Base-by-base conservation (phyloP, 306 rosid genomes). In the Begonia peltatifolia region DNA sequence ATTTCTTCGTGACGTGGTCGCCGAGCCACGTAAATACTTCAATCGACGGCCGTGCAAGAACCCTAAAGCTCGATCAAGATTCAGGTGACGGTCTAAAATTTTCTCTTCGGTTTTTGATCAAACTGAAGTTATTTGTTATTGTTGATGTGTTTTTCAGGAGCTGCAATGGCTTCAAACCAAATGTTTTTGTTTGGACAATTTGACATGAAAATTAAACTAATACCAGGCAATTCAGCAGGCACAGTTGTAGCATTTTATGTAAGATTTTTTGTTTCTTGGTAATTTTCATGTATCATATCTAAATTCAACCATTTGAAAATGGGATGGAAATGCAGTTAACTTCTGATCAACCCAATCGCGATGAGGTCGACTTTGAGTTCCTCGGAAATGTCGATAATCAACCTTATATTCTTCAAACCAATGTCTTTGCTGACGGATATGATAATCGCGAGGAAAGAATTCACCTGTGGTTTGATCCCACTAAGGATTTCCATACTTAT, bases 381-480 rank as follows among this genome's bases (percentile, higher is more conserved):
- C 87, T 85, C 50, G 97, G 97, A 4, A 89, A 85, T 30, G 82
- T 82, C 41, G 67, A 65, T 6, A 95, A 87, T 47, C 62, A 80
- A 66, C 87, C 94, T 54, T 85, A 76, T 57, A 74, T 72, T 50
- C 72, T 89, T 53, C 97, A 89, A 73, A 85, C 95, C 53, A 89
- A 89, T 64, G 50, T 89, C 49, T 89, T 42, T 53, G 94, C 83
- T 5, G 76, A 85, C 52, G 97, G 97, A 18, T 72, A 57, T 10
- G 95, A 57, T 69, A 72, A 80, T 64, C 55, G 95, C 51, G 97
- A 89, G 36, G 95, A 85, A 70, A 85, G 97, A 70, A 78, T 89
- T 63, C 72, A 66, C 42, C 79, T 89, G 14, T 89, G 95, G 97
- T 89, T 89, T 76, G 97, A 89, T 83, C 97, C 97, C 18, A 76